Evolutionary conservation across 768 basidiomycete species (phyloP), one percentile per base, ranked within the genome.

Genomic region (Tubosaeta brunneosetosa): DNA sequence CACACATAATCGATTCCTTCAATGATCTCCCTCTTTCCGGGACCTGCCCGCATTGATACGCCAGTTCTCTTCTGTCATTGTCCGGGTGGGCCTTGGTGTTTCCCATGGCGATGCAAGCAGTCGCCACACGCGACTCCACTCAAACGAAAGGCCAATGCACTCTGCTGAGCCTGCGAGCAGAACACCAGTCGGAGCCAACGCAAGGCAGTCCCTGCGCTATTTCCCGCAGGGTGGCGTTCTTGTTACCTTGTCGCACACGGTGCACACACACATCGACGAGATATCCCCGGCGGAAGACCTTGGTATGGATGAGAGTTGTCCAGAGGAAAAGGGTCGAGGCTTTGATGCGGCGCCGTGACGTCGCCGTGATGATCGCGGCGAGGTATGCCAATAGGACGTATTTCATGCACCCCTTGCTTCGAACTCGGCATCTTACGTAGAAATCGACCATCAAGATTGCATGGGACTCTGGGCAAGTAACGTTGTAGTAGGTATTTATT

Each of bases 31-130:
- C 17, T 38, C 16, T 8, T 17, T n/a, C 7, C 22, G 22, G 22
- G 22, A 22, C 22, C 22, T 22, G 22, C 22, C 22, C 22, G 22
- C 22, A 22, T n/a, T 38, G 37, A 19, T 10, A 19, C 7, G 6
- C 29, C 33, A 50, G 49, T 66, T 62, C 50, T 62, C 65, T 29
- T 60, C 55, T 17, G 59, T 66, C 11, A 63, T 66, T 41, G 55
- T 64, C 36, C 65, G 63, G 22, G 53, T 64, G 4, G 58, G 58
- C 32, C 38, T 56, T 6, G 58, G 61, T 22, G 38, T 60, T 34
- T 60, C 55, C n/a, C 55, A 55, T n/a, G 61, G 55, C n/a, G 25
- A 43, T 16, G 7, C 42, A 12, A 58, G 52, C 26, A 6, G 42
- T 3, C 29, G 31, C 25, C 25, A 5, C 4, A n/a, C 33, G 6